A percentile compares a stretch with the other conserved stretches of the same genome.
Conservation (phyloP, 257 asterid species). For the Solanum habrochaites region DNA sequence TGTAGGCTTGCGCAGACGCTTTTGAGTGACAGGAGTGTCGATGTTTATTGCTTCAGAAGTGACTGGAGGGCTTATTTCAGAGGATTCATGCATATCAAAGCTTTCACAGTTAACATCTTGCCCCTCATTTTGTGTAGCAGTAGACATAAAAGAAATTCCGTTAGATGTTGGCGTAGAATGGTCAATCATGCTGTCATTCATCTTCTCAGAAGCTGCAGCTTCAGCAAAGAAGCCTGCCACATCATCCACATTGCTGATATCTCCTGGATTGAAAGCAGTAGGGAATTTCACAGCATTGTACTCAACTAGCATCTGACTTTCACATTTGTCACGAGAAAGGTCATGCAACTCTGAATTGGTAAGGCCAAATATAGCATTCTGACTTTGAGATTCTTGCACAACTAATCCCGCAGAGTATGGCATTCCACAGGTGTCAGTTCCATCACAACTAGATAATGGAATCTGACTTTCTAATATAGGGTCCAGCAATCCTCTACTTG, state of each 20-base stretch:
- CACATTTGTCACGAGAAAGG: constrained; percentile 19
- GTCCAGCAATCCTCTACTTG: constrained; percentile 43
- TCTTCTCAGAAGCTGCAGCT: constrained; percentile 34
- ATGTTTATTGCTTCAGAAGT: constrained; percentile 6
- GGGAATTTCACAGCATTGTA: constrained; percentile 33
- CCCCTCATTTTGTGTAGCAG: constrained; percentile 19
- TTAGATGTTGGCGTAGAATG: constrained; percentile 16
- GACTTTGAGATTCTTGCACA: constrained; percentile 27
- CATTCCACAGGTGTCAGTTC: constrained; percentile 34
- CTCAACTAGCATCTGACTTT: constrained; percentile 21
- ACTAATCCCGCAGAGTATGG: constrained; percentile 26
- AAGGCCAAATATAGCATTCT: constrained; percentile 17
- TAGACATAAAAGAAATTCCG: constrained; percentile 17
- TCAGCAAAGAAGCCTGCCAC: constrained; percentile 42
- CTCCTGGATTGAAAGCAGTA: constrained; percentile 26
- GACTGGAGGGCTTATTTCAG: background rate
- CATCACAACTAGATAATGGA: constrained; percentile 23
- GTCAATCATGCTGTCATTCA: constrained; percentile 18
- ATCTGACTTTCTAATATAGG: constrained; percentile 33
- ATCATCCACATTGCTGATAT: constrained; percentile 43
- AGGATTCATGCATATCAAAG: constrained; percentile 8
- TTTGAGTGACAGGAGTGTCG: constrained; percentile 27
- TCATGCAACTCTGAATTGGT: constrained; percentile 24
- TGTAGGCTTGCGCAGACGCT: constrained; percentile 89
- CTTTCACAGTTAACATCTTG: background rate